Percentiles rank a stretch among this genome's conserved stretches.
Evolutionary conservation across 768 basidiomycete species (phyloP).

Genomic region (Naematelia aurantialba): DNA sequence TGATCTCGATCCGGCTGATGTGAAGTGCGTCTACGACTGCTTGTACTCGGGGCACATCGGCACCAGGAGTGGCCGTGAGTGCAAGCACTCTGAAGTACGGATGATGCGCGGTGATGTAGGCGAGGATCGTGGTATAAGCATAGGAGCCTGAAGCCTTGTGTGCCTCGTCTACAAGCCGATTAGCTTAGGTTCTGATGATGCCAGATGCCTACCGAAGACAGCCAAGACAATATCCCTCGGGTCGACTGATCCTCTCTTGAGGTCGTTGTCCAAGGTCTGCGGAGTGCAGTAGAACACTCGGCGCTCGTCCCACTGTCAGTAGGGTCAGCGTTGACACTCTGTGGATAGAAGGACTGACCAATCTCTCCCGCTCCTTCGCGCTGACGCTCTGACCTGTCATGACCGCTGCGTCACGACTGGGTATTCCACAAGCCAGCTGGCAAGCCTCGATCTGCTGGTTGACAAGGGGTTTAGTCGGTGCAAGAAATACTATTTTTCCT

Average conservation of each 20-base stretch:
- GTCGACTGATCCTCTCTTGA: slow-evolving; percentile 69
- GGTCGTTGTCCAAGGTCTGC: slow-evolving; percentile 86
- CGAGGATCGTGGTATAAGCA: slow-evolving; percentile 82
- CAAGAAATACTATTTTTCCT: slow-evolving; percentile 75
- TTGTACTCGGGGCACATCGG: slow-evolving; percentile 81
- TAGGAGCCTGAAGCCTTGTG: slow-evolving; percentile 92
- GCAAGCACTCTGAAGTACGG: slow-evolving; percentile 89
- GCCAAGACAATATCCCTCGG: slow-evolving; percentile 74
- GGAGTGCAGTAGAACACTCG: slow-evolving; percentile 94
- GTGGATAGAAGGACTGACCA: slow-evolving; percentile 13
- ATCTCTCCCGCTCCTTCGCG: slow-evolving; percentile 25
- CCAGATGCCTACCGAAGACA: slow-evolving; percentile 66
- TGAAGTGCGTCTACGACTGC: slow-evolving; percentile 85
- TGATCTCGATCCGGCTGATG: slow-evolving; percentile 89
- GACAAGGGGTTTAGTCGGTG: slow-evolving; percentile 93
- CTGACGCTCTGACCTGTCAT: slow-evolving; percentile 65
- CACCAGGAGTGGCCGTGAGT: slow-evolving; percentile 90
- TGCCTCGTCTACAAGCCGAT: slow-evolving; percentile 79
- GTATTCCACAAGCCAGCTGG: slow-evolving; percentile 88
- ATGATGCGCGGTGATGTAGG: slow-evolving; percentile 88
- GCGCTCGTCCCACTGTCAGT: slow-evolving; percentile 42
- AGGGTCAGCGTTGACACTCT: slow-evolving; percentile 1
- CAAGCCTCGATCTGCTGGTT: slow-evolving; percentile 92
- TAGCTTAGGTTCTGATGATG: not conserved
- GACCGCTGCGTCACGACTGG: slow-evolving; percentile 76